Evolutionary conservation across 2,329 filamentous ascomycete genomes (phyloP).

Genomic region (Plectosphaerella plurivora): DNA sequence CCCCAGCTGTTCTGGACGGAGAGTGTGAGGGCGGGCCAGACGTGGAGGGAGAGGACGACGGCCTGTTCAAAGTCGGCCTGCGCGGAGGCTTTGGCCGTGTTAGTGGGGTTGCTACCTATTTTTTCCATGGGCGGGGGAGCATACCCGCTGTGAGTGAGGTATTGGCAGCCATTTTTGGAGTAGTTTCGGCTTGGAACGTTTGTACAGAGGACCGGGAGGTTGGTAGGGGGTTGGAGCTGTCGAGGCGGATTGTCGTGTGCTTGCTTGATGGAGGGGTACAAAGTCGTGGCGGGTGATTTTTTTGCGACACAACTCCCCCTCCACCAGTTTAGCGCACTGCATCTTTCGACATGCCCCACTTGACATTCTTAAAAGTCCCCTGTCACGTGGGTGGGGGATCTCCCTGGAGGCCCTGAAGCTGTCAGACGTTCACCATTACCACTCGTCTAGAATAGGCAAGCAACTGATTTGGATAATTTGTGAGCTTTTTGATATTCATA

Average conservation of each 20-base stretch:
- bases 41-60: conserved; percentile 77
- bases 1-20: conserved; percentile 87
- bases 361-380: too few relatives aligned
- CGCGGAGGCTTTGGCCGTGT: conserved; percentile 39
- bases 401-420: too few relatives aligned
- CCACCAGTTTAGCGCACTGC: too few relatives aligned
- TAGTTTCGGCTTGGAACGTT: conserved; percentile 1
- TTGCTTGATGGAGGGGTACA: neutral
- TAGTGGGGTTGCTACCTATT: neutral
- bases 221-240: neutral
- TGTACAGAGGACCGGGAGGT: neutral
- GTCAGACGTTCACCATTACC: too few relatives aligned
- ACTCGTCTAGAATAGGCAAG: too few relatives aligned
- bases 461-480: too few relatives aligned
- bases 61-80: conserved; percentile 76
- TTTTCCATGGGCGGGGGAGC: neutral
- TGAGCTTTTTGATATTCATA: too few relatives aligned
- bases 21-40: conserved; percentile 84
- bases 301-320: neutral
- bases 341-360: too few relatives aligned
- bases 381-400: neutral
- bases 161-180: conserved; percentile 3
- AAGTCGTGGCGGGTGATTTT: neutral
- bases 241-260: neutral
- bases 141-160: conserved; percentile 8